Base-by-base conservation (phyloP, 495 filamentous ascomycete genomes). In the Xeromyces bisporus region DNA sequence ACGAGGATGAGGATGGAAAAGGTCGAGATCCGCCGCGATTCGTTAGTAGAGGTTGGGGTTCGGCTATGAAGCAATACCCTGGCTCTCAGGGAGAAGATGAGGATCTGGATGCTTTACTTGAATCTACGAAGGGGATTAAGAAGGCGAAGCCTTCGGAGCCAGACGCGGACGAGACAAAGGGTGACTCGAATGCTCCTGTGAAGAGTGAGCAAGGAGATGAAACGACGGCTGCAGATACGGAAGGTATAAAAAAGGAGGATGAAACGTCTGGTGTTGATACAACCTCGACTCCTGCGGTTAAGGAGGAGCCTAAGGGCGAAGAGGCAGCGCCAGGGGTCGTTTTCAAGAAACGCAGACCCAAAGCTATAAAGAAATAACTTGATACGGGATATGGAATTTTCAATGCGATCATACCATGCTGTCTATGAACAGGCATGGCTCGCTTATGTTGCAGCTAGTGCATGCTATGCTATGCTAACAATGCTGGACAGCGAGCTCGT, bases 301-400 rank as follows among this genome's bases (percentile, higher is more conserved):
- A n/a, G n/a, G n/a, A n/a, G n/a, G n/a, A 55, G 18, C 21, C 38
- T 10, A 50, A 55, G 29, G 44, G 33, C 2, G 47, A 50, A 31
- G 44, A 48, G 8, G 39, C 47, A 20, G 43, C 37, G 3, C 40
- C 50, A 3, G 66, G 55, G 0, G 64, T 87, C 12, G 56, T 89
- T 8, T 94, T 94, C 60, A 94, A 92, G 57, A 92, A 92, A 55
- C 71, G 86, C 39, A 93, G 89, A 47, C 66, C 76, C 1, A 92
- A 85, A 50, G 70, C 72, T 18, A 69, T 80, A 41, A 52, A 45
- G 38, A 60, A 53, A 51, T 60, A 44, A 31, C 7, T 1, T 16
- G n/a, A 14, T 18, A 5, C 13, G 20, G 12, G n/a, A 26, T n/a
- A 26, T n/a, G 21, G 21, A 23, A 23, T 6, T 6, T 6, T 23